Evolutionary conservation across 805 yeast genomes (phyloP).

Genomic region (Kuraishia capsulata): DNA sequence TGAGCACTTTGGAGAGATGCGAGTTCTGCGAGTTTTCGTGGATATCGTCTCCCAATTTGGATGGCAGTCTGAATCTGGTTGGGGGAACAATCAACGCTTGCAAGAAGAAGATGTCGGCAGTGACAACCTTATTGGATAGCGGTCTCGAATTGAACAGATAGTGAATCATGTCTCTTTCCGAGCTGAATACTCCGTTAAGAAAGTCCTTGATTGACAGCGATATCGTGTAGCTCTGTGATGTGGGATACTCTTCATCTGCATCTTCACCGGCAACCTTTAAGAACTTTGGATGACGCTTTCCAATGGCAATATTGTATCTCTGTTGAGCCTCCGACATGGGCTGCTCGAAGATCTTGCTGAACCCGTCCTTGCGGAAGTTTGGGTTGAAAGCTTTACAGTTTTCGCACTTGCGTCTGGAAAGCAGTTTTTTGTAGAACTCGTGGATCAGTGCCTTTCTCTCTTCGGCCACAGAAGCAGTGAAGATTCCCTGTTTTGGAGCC

Average conservation of each 20-base stretch:
- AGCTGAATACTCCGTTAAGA: conserved; percentile 62
- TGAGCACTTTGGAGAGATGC: conserved; percentile 68
- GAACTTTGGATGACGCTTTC: not conserved
- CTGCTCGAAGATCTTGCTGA: conserved; percentile 83
- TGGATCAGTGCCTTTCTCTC: conserved; percentile 70
- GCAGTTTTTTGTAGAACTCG: conserved; percentile 64
- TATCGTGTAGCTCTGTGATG: not conserved
- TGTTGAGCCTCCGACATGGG: conserved; percentile 48
- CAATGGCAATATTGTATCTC: not conserved
- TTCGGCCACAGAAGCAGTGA: conserved; percentile 79
- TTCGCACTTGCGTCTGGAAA: conserved; percentile 82
- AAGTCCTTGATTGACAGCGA: not conserved
- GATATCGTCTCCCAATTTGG: conserved; percentile 91
- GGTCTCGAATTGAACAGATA: conserved; percentile 83
- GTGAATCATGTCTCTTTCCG: conserved; percentile 60
- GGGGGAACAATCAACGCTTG: conserved; percentile 91
- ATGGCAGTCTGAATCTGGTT: conserved; percentile 93
- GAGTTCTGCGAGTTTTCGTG: conserved; percentile 95
- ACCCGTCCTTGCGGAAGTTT: conserved; percentile 89
- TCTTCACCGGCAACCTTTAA: not conserved
- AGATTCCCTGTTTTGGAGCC: conserved; percentile 55
- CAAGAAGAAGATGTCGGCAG: conserved; percentile 83
- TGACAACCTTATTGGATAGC: conserved; percentile 29
- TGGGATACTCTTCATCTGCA: not conserved
- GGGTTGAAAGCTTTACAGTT: conserved; percentile 97